Conservation (phyloP, 768 basidiomycete species). For the Kwoniella sp. region DNA sequence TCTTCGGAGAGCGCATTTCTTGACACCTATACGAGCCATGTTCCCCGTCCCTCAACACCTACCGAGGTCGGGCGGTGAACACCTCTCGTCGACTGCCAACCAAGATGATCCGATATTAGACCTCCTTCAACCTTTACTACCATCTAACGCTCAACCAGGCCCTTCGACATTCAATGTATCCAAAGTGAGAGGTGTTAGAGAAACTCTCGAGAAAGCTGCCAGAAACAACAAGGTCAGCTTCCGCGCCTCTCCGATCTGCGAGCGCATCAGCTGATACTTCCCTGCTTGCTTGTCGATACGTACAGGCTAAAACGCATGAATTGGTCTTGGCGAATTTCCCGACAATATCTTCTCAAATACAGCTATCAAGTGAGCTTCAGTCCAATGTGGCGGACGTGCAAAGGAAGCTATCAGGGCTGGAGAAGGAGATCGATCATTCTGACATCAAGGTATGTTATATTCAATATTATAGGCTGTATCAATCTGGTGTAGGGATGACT, state of each 20-base stretch:
- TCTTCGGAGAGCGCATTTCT: too few relatives aligned
- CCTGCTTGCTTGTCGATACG: not conserved
- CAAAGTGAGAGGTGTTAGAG: constrained; percentile 33
- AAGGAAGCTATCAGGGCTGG: constrained; percentile 66
- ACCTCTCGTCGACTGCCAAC: constrained; percentile 10
- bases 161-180: constrained; percentile 28
- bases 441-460: constrained; percentile 29
- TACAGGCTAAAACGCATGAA: constrained; percentile 32
- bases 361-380: constrained; percentile 68
- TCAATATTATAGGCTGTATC: too few relatives aligned
- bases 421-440: constrained; percentile 55
- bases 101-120: constrained; percentile 28
- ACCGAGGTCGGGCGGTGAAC: constrained; percentile 30
- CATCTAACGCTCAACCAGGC: constrained; percentile 10
- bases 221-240: constrained; percentile 67
- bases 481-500: too few relatives aligned
- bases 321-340: constrained; percentile 31
- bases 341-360: constrained; percentile 65
- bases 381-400: constrained; percentile 69
- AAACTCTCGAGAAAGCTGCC: constrained; percentile 73
- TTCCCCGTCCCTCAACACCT: constrained; percentile 46
- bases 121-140: constrained; percentile 32
- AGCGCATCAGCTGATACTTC: not conserved
- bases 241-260: too few relatives aligned
- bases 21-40: constrained; percentile 20